Evolutionary conservation across 1,284 basidiomycete species (phyloP), one percentile per base, ranked within the genome.

Genomic region (Coniferiporia weirii): DNA sequence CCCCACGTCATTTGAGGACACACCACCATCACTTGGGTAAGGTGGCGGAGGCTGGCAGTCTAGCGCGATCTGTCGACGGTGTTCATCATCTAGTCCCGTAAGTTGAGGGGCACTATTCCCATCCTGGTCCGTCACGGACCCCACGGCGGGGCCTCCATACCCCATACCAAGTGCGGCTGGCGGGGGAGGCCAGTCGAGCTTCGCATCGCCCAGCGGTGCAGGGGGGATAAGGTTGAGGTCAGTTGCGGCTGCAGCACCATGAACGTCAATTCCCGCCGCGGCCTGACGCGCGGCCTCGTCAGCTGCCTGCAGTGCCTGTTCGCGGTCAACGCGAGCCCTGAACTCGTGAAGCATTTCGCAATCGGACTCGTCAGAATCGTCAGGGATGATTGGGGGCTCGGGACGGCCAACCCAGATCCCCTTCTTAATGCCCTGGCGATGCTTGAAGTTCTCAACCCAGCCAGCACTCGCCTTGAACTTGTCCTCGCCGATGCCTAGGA

Each of bases 361-460:
- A 10, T 55, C 54, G 4, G 40, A 46, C 12, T 54, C 50, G 36
- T 60, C 59, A 6, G 22, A 13, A 15, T 46, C 44, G 40, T 51
- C 47, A 35, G 19, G 17, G 35, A 20, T 19, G 19, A 61, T 69
- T 58, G 66, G 27, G 27, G 27, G 72, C 51, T 72, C 66, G 34
- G 27, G 27, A 27, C 80, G 38, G 38, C 38, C 80, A 22, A 74
- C 70, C 79, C 81, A 89, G 19, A 81, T 76, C 0, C 87, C 87
- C 32, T 82, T 82, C 36, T 81, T 78, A 61, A 93, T 89, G 55
- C 81, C 81, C 66, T 87, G 81, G 44, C 93, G 84, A 65, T 85
- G 80, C 72, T 94, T 94, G 78, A 94, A 95, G 71, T 92, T 93
- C 68, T 95, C 92, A 58, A 95, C 80, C 93, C 93, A 95, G 3